Evolutionary conservation across 176 grass and related monocot genomes (phyloP), one percentile per base, ranked within the genome.

Genomic region (Avena insularis): DNA sequence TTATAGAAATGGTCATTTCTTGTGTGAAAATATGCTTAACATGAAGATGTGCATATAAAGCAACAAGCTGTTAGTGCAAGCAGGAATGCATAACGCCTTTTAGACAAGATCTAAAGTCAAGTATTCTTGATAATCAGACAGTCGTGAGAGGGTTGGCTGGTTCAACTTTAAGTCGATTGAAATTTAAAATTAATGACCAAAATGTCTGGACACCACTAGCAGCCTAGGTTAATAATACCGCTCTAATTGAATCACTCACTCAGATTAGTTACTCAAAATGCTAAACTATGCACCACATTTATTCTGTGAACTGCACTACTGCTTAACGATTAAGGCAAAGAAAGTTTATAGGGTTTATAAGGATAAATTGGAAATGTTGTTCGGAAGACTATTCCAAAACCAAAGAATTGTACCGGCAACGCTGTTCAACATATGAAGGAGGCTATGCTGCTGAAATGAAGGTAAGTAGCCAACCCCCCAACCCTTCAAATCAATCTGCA

Each of bases 401-500:
- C 6, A 35, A 45, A 70, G 17, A 67, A 3, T 16, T 78, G 54
- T 97, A 97, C 94, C 96, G 14, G 96, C 96, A 87, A 98, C 96
- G 64, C 89, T 98, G 76, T 96, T 98, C 65, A 98, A 81, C 96
- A 98, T 98, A 83, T 98, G 96, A 86, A 96, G 86, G 58, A 98
- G 91, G 83, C 93, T 91, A 91, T 98, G 92, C 83, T 98, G 96
- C 76, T 98, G 93, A 89, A 93, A 98, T 80, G 93, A 91, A 54
- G 96, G 93, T 78, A 85, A n/a, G 67, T 94, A 98, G 84, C 96
- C 89, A 63, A 88, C 85, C 31, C 90, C 93, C 96, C 93, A 98
- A 59, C 96, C 93, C 90, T 98, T 98, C 73, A 98, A 88, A 91
- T 98, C 96, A 87, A 98, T 96, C 86, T 98, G 96, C 92, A 98